A percentile compares a stretch with the other conserved stretches of the same genome.
Conservation (phyloP, 768 basidiomycete species). For the Stropharia rugosoannulata region DNA sequence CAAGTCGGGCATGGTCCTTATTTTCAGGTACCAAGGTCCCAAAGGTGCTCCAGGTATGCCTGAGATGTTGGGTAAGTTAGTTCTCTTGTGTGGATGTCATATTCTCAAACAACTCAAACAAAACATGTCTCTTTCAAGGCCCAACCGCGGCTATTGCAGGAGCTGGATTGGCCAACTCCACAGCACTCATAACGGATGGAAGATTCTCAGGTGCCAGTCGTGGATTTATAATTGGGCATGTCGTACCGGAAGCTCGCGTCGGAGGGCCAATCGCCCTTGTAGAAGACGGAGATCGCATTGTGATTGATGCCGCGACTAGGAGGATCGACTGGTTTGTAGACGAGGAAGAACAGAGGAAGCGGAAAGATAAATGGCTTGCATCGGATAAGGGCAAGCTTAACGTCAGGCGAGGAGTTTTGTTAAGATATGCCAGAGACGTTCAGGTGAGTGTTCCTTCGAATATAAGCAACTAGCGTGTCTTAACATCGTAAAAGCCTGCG, state of each 20-base stretch:
- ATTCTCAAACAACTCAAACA: background rate
- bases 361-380: conserved; percentile 68
- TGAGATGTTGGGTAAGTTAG: conserved; percentile 51
- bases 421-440: conserved; percentile 83
- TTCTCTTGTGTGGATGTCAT: background rate
- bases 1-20: conserved; percentile 70
- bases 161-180: conserved; percentile 75
- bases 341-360: conserved; percentile 60
- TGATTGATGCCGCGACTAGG: conserved; percentile 67
- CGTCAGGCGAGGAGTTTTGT: conserved; percentile 72
- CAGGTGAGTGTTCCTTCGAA: conserved; percentile 52
- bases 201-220: conserved; percentile 82
- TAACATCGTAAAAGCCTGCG: conserved; percentile 55
- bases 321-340: conserved; percentile 73
- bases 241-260: conserved; percentile 62
- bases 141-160: conserved; percentile 86
- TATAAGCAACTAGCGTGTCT: background rate
- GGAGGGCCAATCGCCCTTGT: conserved; percentile 90
- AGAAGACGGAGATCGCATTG: conserved; percentile 75
- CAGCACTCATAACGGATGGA: conserved; percentile 86
- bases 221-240: conserved; percentile 56
- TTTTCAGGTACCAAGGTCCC: conserved; percentile 88
- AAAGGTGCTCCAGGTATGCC: conserved; percentile 94
- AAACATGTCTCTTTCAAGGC: conserved; percentile 32
- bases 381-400: conserved; percentile 63